Percentiles rank a stretch among this genome's conserved stretches.
Conservation (phyloP, 768 basidiomycete genomes). For the Podaxis sp. region DNA sequence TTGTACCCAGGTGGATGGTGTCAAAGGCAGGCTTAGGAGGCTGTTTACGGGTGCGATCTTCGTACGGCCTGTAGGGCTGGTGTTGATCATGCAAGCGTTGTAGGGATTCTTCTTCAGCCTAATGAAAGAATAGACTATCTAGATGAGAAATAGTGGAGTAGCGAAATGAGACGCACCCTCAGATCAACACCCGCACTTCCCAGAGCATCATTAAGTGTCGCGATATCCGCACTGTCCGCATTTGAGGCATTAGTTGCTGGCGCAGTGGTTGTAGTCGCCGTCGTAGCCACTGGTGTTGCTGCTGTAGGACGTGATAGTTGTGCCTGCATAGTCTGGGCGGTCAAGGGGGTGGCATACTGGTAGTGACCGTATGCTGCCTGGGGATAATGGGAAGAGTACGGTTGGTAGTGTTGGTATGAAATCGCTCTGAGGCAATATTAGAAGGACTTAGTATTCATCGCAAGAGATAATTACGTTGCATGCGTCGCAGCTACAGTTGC, state of each 20-base stretch:
- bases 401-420: slow-evolving; percentile 46
- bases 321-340: slow-evolving; percentile 21
- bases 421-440: slow-evolving; percentile 31
- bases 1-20: slow-evolving; percentile 54
- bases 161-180: slow-evolving; percentile 41
- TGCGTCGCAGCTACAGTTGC: background rate
- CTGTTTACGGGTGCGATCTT: slow-evolving; percentile 80
- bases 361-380: slow-evolving; percentile 47
- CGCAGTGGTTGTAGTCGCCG: slow-evolving; percentile 15
- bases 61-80: slow-evolving; percentile 58
- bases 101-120: slow-evolving; percentile 86
- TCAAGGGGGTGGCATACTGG: slow-evolving; percentile 32
- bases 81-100: slow-evolving; percentile 63
- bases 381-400: slow-evolving; percentile 39
- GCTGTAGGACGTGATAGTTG: slow-evolving; percentile 18
- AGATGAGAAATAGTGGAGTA: background rate
- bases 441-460: slow-evolving; percentile 12
- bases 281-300: slow-evolving; percentile 20
- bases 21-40: slow-evolving; percentile 68
- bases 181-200: slow-evolving; percentile 87
- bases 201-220: slow-evolving; percentile 78
- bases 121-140: background rate
- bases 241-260: slow-evolving; percentile 21
- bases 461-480: slow-evolving; percentile 6
- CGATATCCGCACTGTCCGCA: slow-evolving; percentile 66